Evolutionary conservation across 345 rosid species (phyloP).

Genomic region (Adansonia digitata): DNA sequence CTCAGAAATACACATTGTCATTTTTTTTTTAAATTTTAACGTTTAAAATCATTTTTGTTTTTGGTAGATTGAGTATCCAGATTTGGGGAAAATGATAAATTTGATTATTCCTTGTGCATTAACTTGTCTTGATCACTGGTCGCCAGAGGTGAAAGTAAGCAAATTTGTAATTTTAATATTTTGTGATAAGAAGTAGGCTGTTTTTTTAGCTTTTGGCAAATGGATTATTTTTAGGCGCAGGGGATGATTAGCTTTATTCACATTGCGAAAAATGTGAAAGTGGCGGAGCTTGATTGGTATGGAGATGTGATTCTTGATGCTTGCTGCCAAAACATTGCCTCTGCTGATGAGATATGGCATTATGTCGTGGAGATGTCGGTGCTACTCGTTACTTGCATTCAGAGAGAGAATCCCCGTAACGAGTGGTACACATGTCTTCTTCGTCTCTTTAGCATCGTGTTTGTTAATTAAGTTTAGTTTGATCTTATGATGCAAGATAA

Average conservation of each 20-base stretch:
- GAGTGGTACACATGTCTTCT: background rate
- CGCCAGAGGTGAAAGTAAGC: slow-evolving; percentile 81
- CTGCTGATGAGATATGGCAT: slow-evolving; percentile 73
- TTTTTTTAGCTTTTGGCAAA: slow-evolving; percentile 6
- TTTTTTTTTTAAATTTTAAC: background rate
- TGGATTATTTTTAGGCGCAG: slow-evolving; percentile 59
- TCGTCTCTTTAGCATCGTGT: background rate
- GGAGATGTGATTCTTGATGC: slow-evolving; percentile 84
- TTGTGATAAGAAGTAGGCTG: background rate
- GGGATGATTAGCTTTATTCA: slow-evolving; percentile 74
- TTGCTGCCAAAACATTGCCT: slow-evolving; percentile 80
- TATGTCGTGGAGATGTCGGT: slow-evolving; percentile 78
- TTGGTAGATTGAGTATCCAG: slow-evolving; percentile 51
- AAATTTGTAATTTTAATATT: background rate
- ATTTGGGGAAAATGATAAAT: slow-evolving; percentile 53
- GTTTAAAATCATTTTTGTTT: background rate
- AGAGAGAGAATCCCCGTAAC: slow-evolving; percentile 15
- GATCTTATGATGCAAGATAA: slow-evolving; percentile 21
- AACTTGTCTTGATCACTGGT: slow-evolving; percentile 92
- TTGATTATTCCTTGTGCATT: slow-evolving; percentile 86
- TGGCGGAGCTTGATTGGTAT: slow-evolving; percentile 48
- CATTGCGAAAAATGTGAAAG: slow-evolving; percentile 55
- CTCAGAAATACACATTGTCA: background rate
- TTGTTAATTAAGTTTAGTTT: background rate
- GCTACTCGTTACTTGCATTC: slow-evolving; percentile 49